Base-by-base conservation (phyloP, 208 protist species). In the Herpetomonas muscarum region DNA sequence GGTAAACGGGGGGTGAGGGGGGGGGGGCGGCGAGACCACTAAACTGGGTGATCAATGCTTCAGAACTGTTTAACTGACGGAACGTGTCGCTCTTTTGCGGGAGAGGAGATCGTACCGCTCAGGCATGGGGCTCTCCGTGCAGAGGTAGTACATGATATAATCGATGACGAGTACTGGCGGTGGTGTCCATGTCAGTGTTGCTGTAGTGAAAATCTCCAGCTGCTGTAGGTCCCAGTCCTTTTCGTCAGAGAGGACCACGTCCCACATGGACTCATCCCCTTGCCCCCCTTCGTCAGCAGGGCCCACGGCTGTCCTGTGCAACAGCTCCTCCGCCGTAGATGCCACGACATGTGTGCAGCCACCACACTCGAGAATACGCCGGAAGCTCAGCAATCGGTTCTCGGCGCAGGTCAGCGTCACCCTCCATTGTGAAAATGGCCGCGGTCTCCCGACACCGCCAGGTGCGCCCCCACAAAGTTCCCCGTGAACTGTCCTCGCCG, bases 71-170 rank as follows among this genome's bases (percentile, higher is more conserved):
- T n/a, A n/a, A n/a, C n/a, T n/a, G n/a, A n/a, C n/a, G n/a, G n/a
- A 31, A 25, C 15, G 36, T 12, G 4, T 41, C 12, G 39, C 51
- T 56, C 51, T 56, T 39, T 39, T 25, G 12, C 47, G 32, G 34
- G 26, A 36, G 44, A 74, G 41, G 1, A 83, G 19, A 28, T 61
- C 48, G 58, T 73, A 79, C 7, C 62, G 61, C 4, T 48, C 29
- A 21, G 57, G 37, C 3, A 62, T 46, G 13, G 76, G 67, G 22
- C 55, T 55, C 47, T 68, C 41, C 9, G 65, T 36, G 63, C 73
- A 88, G 44, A 92, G 50, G 49, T 54, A 84, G 41, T 88, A 74
- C 7, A 84, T 73, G 32, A 92, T 26, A 53, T 87, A 92, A 24
- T 92, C 79, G 22, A 90, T 44, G 15, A 67, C 69, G 10, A 83